Base-by-base conservation (phyloP, 768 basidiomycete genomes). In the Asterophora parasitica region DNA sequence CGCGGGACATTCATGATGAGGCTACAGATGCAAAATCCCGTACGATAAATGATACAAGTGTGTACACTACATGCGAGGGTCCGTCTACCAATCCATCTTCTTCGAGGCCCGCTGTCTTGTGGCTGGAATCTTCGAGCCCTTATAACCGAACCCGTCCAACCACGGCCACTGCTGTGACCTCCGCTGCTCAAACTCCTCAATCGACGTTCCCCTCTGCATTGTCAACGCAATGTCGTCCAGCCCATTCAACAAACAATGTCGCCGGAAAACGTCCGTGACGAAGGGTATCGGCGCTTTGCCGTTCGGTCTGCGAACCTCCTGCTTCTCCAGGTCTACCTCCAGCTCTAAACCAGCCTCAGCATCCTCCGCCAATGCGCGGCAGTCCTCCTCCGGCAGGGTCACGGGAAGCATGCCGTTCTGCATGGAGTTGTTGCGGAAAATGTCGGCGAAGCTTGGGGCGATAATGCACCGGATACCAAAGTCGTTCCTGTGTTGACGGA, bases 151-250 rank as follows among this genome's bases (percentile, higher is more conserved):
- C 30, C 95, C 96, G 61, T 99, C 91, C 63, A 97, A 69, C 96
- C 96, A 99, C 4, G 96, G 89, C 92, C 93, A 98, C 49, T 71
- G 63, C 59, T 80, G 71, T 20, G 82, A 86, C 55, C 96, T 69
- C 58, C 77, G 78, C 60, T 76, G 61, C 76, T 99, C 96, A 58
- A 97, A 99, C 35, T 65, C 57, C 50, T 76, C 72, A 54, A 99
- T 96, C n/a, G 75, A 64, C 8, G 70, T 70, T 27, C 74, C 82
- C 63, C 83, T 84, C 65, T 90, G 83, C 73, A 99, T 72, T 36
- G 96, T 99, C 66, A 99, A 72, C 35, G 87, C 93, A 53, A 99
- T 95, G 61, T 97, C 96, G 65, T 99, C 96, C 55, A 98, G 71
- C 27, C 96, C 96, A 60, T 99, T 93, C 68, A 99, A 65, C 65